phyloP scores from a whole-genome alignment of 805 yeast genomes.

The Teunomyces lycoperdinae region DNA sequence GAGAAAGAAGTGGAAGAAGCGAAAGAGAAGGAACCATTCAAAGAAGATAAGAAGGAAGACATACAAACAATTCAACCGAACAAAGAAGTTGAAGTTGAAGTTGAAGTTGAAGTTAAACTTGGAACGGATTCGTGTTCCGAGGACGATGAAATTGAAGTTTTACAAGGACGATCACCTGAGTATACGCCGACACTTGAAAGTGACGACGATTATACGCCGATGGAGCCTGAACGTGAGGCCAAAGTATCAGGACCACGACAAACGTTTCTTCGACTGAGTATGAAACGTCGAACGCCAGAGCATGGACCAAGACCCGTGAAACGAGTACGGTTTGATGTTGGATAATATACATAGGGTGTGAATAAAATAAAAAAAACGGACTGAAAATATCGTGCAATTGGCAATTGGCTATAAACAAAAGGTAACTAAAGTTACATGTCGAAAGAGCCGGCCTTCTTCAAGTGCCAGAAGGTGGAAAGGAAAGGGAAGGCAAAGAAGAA shows the following conservation, averaged over 20 bases:
- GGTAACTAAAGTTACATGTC: conserved; percentile 1
- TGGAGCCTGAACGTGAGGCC: neutral
- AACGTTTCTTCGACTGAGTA: conserved; percentile 4
- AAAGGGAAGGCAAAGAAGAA: conserved; percentile 59
- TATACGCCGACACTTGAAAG: no score
- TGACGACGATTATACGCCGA: conserved; percentile 12
- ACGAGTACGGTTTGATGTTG: conserved; percentile 31
- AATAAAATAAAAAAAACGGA: neutral
- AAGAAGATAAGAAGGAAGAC: no score
- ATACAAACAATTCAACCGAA: no score
- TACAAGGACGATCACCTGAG: no score
- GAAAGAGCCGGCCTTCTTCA: conserved; percentile 74
- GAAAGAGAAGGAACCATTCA: no score
- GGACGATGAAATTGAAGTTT: no score
- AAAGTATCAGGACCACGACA: neutral
- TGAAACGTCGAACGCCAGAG: conserved; percentile 6
- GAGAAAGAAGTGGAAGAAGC: no score
- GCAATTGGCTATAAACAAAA: neutral
- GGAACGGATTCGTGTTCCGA: no score
- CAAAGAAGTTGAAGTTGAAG: no score
- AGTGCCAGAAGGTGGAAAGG: conserved; percentile 73
- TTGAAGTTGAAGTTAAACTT: no score
- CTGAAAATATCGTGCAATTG: neutral
- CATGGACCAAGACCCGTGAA: conserved; percentile 8
- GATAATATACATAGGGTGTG: neutral